Evolutionary conservation across 31 red algal genomes (phyloP).

Genomic region (Asparagopsis taxiformis): DNA sequence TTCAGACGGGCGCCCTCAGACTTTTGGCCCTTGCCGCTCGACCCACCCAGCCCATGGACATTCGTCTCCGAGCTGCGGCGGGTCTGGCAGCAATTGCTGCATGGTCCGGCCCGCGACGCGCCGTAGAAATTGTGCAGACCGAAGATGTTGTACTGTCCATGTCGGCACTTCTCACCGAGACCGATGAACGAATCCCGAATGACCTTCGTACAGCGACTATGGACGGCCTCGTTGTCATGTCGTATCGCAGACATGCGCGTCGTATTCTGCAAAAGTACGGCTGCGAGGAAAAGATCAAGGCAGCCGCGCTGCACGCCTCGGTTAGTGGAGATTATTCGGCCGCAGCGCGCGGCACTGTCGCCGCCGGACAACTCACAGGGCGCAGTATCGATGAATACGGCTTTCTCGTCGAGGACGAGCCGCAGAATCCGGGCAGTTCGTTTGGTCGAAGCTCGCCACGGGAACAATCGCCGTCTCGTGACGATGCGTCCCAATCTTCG

Average conservation of each 20-base stretch:
- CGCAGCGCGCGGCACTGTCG: constrained; percentile 53
- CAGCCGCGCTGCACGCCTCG: constrained; percentile 37
- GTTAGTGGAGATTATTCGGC: constrained; percentile 53
- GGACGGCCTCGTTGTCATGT: constrained; percentile 55
- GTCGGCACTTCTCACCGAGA: constrained; percentile 38
- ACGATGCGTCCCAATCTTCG: not conserved
- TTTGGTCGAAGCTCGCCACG: not conserved
- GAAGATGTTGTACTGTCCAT: constrained; percentile 41
- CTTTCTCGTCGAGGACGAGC: constrained; percentile 49
- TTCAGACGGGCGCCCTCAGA: constrained; percentile 29
- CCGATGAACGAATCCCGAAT: constrained; percentile 31
- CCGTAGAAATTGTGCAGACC: constrained; percentile 53
- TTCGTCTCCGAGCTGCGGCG: constrained; percentile 48
- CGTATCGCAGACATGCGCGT: constrained; percentile 52
- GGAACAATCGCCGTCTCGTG: too few species aligned
- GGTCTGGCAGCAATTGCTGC: constrained; percentile 47
- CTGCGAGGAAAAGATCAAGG: constrained; percentile 51
- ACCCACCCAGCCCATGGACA: constrained; percentile 19
- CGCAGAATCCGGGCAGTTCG: not conserved
- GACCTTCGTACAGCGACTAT: constrained; percentile 50
- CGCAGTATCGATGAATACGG: constrained; percentile 64
- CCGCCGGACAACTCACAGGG: constrained; percentile 54
- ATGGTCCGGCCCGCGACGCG: constrained; percentile 52
- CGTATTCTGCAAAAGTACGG: constrained; percentile 48
- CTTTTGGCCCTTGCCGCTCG: constrained; percentile 24